phyloP scores from a whole-genome alignment of 2,329 filamentous ascomycete genomes.

The Fusarium verrucosum region DNA sequence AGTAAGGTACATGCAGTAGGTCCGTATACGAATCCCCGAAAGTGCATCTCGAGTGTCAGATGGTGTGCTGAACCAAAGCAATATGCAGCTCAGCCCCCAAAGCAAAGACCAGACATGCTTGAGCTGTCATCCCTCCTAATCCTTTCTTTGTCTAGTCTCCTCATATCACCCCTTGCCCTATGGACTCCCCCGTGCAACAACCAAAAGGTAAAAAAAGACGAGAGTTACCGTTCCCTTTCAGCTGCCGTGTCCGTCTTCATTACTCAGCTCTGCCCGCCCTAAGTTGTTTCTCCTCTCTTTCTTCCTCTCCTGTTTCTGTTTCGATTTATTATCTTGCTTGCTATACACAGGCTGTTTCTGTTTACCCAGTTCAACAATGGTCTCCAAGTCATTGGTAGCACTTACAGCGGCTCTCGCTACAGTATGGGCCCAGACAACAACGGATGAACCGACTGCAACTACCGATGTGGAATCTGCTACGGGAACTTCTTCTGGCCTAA shows the following conservation, averaged over 20 bases:
- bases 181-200: constrained; percentile 5
- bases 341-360: constrained; percentile 12
- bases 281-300: constrained; percentile 8
- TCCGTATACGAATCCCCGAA: constrained; percentile 9
- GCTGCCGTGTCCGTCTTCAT: constrained; percentile 12
- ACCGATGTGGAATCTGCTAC: constrained; percentile 23
- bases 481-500: constrained; percentile 24
- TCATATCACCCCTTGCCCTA: constrained; percentile 6
- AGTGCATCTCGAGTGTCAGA: constrained; percentile 9
- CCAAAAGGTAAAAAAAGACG: constrained; percentile 20
- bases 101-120: constrained; percentile 6
- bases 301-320: neutral
- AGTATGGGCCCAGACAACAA: constrained; percentile 31
- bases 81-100: constrained; percentile 35
- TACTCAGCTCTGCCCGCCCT: constrained; percentile 31
- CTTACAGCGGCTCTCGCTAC: constrained; percentile 23
- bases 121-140: constrained; percentile 27
- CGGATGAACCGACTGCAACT: constrained; percentile 28
- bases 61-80: constrained; percentile 12
- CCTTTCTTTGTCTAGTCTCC: constrained; percentile 32
- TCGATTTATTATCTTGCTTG: constrained; percentile 19
- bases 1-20: too few relatives aligned
- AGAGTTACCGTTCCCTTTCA: constrained; percentile 4
- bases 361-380: constrained; percentile 27
- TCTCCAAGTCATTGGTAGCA: constrained; percentile 30